Evolutionary conservation across 371 early-diverging fungal species (phyloP).

Genomic region (Apophysomyces variabilis): DNA sequence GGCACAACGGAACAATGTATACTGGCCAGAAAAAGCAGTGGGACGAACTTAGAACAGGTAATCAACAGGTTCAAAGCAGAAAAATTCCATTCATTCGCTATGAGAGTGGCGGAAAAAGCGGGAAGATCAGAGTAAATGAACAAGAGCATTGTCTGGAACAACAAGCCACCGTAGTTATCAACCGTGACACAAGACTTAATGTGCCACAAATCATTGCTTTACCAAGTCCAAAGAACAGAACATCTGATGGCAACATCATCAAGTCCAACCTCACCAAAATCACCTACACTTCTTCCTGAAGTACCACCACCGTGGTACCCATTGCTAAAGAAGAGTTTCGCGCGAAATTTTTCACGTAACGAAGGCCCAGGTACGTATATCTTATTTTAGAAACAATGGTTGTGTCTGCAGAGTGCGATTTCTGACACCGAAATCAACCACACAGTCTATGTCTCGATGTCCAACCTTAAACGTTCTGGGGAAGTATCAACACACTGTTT

Average conservation of each 20-base stretch:
- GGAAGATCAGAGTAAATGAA: not conserved
- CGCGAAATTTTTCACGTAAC: constrained; percentile 20
- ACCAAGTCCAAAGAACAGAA: not conserved
- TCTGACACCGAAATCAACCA: not conserved
- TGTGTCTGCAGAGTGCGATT: not conserved
- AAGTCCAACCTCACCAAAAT: constrained; percentile 17
- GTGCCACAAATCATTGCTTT: constrained; percentile 1
- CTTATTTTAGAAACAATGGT: not conserved
- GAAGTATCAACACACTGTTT: constrained; percentile 56
- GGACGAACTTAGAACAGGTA: too few relatives aligned
- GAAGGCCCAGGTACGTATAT: constrained; percentile 22
- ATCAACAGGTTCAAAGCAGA: too few relatives aligned
- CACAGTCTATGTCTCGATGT: constrained; percentile 52
- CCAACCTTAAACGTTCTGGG: constrained; percentile 51
- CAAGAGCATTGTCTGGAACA: not conserved
- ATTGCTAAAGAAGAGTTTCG: constrained; percentile 24
- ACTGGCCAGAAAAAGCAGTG: too few relatives aligned
- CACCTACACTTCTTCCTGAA: constrained; percentile 18
- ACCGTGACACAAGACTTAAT: not conserved
- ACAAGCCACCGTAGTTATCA: constrained; percentile 1
- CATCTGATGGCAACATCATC: not conserved
- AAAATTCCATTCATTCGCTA: not conserved
- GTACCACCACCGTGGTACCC: constrained; percentile 30
- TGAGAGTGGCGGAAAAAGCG: not conserved
- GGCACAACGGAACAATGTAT: too few relatives aligned